These are phyloP conservation scores for Trametes coccinea DNA, from an alignment of 768 basidiomycete species.

Conservation along the genomic window DNA sequence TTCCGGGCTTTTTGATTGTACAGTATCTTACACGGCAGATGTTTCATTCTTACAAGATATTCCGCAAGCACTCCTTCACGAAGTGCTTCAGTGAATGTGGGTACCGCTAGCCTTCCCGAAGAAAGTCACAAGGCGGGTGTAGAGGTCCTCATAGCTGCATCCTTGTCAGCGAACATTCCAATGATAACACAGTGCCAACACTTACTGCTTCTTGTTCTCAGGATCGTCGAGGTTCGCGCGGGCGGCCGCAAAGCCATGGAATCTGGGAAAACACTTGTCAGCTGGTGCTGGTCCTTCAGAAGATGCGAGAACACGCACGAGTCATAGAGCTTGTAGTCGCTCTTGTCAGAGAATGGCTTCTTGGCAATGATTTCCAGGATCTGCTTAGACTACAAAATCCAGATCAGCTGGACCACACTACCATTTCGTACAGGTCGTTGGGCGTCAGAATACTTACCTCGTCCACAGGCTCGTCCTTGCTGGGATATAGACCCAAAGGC, in stretches of 20 bases:
- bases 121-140: slow-evolving; percentile 49
- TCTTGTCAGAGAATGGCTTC: slow-evolving; percentile 52
- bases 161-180: not conserved
- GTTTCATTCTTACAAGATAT: no score
- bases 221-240: slow-evolving; percentile 54
- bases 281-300: not conserved
- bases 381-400: slow-evolving; percentile 43
- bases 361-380: slow-evolving; percentile 48
- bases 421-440: no score
- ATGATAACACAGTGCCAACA: slow-evolving; percentile 1
- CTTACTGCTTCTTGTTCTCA: slow-evolving; percentile 59
- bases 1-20: no score
- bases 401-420: not conserved
- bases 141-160: slow-evolving; percentile 54
- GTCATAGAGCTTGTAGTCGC: slow-evolving; percentile 50
- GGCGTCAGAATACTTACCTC: slow-evolving; percentile 41
- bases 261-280: slow-evolving; percentile 35
- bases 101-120: slow-evolving; percentile 39
- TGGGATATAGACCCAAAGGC: slow-evolving; percentile 57
- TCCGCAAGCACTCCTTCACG: no score
- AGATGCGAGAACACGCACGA: slow-evolving; percentile 24
- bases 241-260: slow-evolving; percentile 68
- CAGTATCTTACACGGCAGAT: no score
- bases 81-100: not conserved
- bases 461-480: slow-evolving; percentile 56